Base-by-base conservation (phyloP, 768 basidiomycete species). In the Boletus edulis region DNA sequence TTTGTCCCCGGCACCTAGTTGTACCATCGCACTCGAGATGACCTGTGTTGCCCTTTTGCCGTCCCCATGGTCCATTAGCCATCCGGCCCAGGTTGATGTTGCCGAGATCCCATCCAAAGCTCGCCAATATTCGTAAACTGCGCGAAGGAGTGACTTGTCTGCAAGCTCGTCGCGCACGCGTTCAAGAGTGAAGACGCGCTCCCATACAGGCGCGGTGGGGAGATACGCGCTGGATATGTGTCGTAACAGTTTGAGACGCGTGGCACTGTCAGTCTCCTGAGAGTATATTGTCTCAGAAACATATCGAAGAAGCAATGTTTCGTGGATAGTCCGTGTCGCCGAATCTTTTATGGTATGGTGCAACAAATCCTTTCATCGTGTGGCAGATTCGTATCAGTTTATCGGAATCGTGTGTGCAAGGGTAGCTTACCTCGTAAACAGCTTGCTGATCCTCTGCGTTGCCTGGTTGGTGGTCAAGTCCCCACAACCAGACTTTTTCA, bases 401-500 rank as follows among this genome's bases (percentile, higher is more conserved):
- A 39, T 18, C 10, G 2, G 44, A 22, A 39, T 22, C 35, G 14
- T 22, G 10, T 10, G 20, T 18, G 20, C 31, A n/a, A 32, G 2
- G 31, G 22, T 5, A 1, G 14, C 52, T 57, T 60, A 76, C 77
- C 77, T 76, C 65, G 63, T 73, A 71, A 24, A 69, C 44, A 17
- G 52, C 56, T 48, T 56, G 54, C 51, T 60, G 63, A 45, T 61
- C 64, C 44, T 46, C 64, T 38, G 32, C 17, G 31, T 40, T 52
- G 35, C 60, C 60, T 46, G 57, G 38, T 45, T 32, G 62, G 43
- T 62, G 58, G 39, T 67, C 70, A 18, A 83, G 56, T 46, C 83
- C 81, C 84, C 83, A 84, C 43, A 75, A 62, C 84, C 85, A 85
- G 38, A 85, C 68, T 43, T 70, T 68, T 57, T 73, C 65, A 20